Percentiles rank a stretch among this genome's conserved stretches.
Evolutionary conservation across 495 filamentous ascomycete genomes (phyloP).

Genomic region (Penicillium cataractarum): DNA sequence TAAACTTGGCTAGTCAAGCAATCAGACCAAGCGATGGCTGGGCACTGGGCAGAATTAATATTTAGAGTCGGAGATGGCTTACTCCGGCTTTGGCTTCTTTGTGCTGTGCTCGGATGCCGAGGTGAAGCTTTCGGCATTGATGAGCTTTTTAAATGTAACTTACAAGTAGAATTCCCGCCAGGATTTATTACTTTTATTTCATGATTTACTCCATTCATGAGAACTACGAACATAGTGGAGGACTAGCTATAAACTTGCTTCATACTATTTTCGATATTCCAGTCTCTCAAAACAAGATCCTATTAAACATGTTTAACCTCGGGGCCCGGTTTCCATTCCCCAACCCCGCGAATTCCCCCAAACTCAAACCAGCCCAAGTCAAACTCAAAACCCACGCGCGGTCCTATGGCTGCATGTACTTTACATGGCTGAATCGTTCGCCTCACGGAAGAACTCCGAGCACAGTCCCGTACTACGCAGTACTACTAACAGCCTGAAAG

Average conservation of each 20-base stretch:
- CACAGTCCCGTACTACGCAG: not conserved
- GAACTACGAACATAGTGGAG: not conserved
- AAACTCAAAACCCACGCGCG: not conserved
- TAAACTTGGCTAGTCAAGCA: not conserved
- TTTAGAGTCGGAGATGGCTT: not conserved
- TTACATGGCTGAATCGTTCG: not conserved
- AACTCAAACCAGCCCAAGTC: constrained; percentile 2
- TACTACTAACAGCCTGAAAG: not conserved
- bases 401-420: not conserved
- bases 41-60: no score
- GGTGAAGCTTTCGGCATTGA: not conserved
- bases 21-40: not conserved
- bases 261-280: not conserved
- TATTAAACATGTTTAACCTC: not conserved
- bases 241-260: not conserved
- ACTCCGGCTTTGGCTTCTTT: not conserved
- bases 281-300: not conserved
- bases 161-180: no score
- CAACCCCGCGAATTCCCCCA: constrained; percentile 1
- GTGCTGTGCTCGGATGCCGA: not conserved
- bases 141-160: not conserved
- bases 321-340: not conserved
- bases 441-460: not conserved
- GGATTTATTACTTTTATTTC: not conserved
- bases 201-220: not conserved